Evolutionary conservation across 2,329 filamentous ascomycete genomes (phyloP), one percentile per base, ranked within the genome.

Genomic region (Aspergillus chevalieri): DNA sequence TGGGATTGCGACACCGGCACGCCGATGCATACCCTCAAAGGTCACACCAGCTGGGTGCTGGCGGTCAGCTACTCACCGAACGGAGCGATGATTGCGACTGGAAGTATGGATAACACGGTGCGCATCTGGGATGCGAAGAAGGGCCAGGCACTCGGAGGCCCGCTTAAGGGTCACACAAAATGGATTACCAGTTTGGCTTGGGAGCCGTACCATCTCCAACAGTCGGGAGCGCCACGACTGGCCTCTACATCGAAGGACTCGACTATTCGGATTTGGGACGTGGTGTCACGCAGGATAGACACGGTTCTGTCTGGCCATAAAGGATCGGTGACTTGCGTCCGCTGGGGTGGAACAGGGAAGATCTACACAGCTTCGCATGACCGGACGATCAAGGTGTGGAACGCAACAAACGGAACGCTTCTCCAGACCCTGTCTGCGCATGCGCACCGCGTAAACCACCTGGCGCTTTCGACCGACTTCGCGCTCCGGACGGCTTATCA

Each of bases 1-100:
- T 96, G 89, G 89, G 91, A 98, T 63, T 91, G 89, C 44, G 89
- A 96, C 62, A 96, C 90, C 0, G 91, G 91, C 44, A 96, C 90
- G 9, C 90, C 91, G 0, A 81, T 89, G 53, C 82, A 87, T 68
- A 97, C 90, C 0, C 73, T 97, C 44, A 86, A 89, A 60, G 90
- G 90, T 0, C 93, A 97, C 68, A 85, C 85, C 2, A 86, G 86
- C 52, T 96, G 91, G 91, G 90, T 97, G 3, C 71, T 97, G 49
- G 88, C 84, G 2, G 89, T 95, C 3, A 82, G 84, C 48, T 97
- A 89, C 83, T 90, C 87, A 12, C 89, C 91, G 0, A 89, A 96
- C 63, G 89, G 86, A 9, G 78, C 79, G 24, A 80, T 85, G 42
- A 80, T 97, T 46, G 92, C 90, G 2, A 96, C 90, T 0, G 92